Conservation (phyloP, 2,329 filamentous ascomycete species). For the Claviceps maximensis region DNA sequence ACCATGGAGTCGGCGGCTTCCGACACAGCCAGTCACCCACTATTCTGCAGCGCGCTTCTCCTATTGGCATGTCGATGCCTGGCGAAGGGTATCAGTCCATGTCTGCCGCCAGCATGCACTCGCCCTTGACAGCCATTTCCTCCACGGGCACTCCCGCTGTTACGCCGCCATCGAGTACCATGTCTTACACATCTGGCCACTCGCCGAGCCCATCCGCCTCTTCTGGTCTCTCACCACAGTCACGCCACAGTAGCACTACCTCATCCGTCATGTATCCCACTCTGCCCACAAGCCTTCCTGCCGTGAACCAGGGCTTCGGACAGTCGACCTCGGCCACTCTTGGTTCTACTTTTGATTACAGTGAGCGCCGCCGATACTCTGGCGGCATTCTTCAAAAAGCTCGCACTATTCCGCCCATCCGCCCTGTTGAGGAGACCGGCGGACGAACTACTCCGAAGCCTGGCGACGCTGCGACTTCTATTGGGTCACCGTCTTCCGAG, state of each 20-base stretch:
- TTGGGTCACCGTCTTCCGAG: conserved; percentile 41
- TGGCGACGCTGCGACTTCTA: conserved; percentile 28
- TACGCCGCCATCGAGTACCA: conserved; percentile 60
- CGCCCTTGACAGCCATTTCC: conserved; percentile 44
- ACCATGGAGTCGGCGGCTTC: conserved; percentile 47
- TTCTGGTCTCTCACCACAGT: conserved; percentile 54
- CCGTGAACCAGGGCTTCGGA: conserved; percentile 56
- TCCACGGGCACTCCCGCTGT: conserved; percentile 61
- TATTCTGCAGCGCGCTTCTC: conserved; percentile 24
- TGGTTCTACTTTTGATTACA: conserved; percentile 50
- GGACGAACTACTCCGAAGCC: conserved; percentile 31
- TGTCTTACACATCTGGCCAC: conserved; percentile 67
- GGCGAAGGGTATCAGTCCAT: conserved; percentile 27
- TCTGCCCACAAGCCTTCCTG: conserved; percentile 40
- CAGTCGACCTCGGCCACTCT: conserved; percentile 59
- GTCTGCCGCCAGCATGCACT: conserved; percentile 44
- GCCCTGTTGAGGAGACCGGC: conserved; percentile 22
- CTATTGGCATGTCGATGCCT: conserved; percentile 19
- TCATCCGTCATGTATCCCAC: conserved; percentile 61
- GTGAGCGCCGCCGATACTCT: conserved; percentile 51
- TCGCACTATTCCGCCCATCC: conserved; percentile 29
- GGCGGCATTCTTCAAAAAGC: conserved; percentile 54
- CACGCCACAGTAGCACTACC: conserved; percentile 45
- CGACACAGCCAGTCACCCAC: conserved; percentile 44
- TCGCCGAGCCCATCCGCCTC: conserved; percentile 56